Conservation (phyloP, 805 yeast species). For the Ascoidea asiatica region DNA sequence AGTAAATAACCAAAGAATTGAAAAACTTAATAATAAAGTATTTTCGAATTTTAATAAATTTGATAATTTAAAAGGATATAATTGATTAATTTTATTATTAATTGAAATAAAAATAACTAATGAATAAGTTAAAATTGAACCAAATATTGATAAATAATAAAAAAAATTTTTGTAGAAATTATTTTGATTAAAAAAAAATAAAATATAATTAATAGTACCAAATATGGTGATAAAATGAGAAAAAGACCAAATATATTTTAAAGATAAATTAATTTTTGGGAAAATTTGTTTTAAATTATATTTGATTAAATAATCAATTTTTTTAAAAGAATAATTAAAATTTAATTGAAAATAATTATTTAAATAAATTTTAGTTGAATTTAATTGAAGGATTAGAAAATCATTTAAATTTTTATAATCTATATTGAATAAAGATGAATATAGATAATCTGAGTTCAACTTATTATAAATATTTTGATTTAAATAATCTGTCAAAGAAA, state of each 20-base stretch:
- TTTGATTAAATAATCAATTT: background rate
- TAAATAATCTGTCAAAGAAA: no score
- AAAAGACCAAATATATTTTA: conserved; percentile 2
- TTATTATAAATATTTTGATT: no score
- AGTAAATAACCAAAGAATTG: conserved; percentile 7
- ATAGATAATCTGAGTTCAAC: no score
- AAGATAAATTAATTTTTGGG: conserved; percentile 1
- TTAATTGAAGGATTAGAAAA: no score
- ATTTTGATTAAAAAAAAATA: conserved; percentile 4
- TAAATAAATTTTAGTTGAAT: no score
- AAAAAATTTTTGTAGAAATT: conserved; percentile 1
- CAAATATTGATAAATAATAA: conserved; percentile 5
- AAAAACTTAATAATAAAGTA: conserved; percentile 9
- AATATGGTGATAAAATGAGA: conserved; percentile 5
- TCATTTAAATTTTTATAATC: no score
- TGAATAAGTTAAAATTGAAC: conserved; percentile 6
- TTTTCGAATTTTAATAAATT: conserved; percentile 10
- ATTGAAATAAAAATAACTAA: conserved; percentile 1
- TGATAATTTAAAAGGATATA: conserved; percentile 7
- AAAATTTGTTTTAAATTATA: background rate
- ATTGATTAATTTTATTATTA: background rate
- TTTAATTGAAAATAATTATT: no score
- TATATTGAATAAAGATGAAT: no score
- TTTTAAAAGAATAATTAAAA: background rate
- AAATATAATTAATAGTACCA: conserved; percentile 3